Conservation (phyloP, 495 filamentous ascomycete species). For the Durotheca rogersii region DNA sequence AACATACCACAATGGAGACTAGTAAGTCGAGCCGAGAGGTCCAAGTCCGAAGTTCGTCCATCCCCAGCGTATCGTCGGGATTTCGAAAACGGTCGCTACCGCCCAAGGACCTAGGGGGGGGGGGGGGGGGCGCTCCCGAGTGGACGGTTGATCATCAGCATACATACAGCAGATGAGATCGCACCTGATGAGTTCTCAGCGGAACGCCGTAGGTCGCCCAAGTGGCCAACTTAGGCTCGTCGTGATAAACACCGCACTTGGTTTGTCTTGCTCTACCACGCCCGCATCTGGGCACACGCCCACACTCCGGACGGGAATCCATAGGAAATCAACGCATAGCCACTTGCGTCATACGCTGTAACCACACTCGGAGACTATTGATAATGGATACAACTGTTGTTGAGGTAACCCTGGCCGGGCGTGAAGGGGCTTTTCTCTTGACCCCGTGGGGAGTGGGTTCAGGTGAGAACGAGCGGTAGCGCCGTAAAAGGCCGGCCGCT, state of each 20-base stretch:
- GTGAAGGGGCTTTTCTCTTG: not conserved
- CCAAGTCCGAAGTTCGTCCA: not conserved
- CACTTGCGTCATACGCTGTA: not conserved
- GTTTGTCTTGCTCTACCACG: no score
- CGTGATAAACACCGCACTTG: no score
- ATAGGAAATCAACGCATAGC: not conserved
- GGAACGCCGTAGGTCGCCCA: slow-evolving; percentile 6
- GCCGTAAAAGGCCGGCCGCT: no score
- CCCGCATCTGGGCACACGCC: slow-evolving; percentile 2
- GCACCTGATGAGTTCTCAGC: slow-evolving; percentile 6
- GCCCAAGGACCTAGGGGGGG: no score
- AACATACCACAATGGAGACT: slow-evolving; percentile 20
- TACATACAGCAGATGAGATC: not conserved
- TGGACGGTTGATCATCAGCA: not conserved
- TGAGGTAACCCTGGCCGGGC: not conserved
- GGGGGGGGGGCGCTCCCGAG: no score
- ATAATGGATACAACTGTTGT: not conserved
- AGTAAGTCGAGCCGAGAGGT: not conserved
- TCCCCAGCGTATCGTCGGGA: not conserved
- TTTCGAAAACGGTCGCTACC: no score
- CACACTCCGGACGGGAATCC: not conserved
- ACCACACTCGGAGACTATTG: slow-evolving; percentile 1
- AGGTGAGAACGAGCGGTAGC: not conserved
- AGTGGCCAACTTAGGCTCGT: no score
- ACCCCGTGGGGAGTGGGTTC: not conserved